Base-by-base conservation (phyloP, 495 filamentous ascomycete genomes). In the Neurospora discreta region DNA sequence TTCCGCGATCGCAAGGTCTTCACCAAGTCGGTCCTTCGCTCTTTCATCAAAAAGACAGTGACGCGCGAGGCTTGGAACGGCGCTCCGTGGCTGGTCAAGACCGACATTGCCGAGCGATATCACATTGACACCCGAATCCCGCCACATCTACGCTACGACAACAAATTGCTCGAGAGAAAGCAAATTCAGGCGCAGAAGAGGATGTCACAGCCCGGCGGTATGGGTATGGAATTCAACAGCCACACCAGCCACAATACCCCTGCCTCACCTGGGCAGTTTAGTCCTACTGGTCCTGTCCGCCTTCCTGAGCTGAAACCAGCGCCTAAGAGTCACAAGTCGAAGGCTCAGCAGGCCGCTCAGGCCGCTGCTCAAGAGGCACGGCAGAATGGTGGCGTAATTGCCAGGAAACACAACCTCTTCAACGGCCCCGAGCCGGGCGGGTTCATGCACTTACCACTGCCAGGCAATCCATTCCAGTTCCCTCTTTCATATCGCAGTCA, bases 21-120 rank as follows among this genome's bases (percentile, higher is more conserved):
- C 80, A 97, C 95, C 44, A 99, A 99, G 82, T 90, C 94, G 65
- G 93, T 97, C 80, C 84, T 99, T 69, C 90, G 94, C 39, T 91
- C 93, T 3, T 98, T 98, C 73, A 93, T 99, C 71, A 97, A 97
- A 77, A 94, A 97, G 81, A 95, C 93, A 8, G 91, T 97, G 16
- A 93, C 90, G 15, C 85, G 94, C 72, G 96, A 98, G 75, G 87
- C 94, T 0, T 98, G 95, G 95, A 92, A 87, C 58, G 94, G 95
- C 5, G 95, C 95, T 0, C 96, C 96, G 11, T 99, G 95, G 95
- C 79, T 97, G 42, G 94, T 98, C 26, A 98, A 97, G 81, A 86
- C 90, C 23, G 88, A 91, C 68, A 88, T 97, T 67, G 96, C 96
- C 1, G 88, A 89, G 39, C 85, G 90, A 73, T 97, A 94, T 75